These are phyloP conservation scores for Colletotrichum lini DNA, from an alignment of 2,329 filamentous ascomycete species.

Conservation along the genomic window DNA sequence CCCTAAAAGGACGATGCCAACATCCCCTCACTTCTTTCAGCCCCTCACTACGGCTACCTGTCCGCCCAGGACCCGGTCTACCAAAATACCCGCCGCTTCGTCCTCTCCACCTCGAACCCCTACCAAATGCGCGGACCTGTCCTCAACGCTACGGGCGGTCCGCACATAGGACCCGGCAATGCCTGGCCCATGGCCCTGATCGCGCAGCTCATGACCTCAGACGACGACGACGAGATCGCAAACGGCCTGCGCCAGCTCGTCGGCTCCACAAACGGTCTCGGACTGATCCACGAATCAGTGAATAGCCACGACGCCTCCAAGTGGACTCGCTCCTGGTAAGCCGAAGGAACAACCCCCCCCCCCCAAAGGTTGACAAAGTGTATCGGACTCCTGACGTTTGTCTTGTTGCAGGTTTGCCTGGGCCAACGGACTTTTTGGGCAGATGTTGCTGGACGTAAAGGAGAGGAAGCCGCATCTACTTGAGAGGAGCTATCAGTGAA, in stretches of 20 bases:
- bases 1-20: constrained; percentile 70
- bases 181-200: constrained; percentile 93
- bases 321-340: constrained; percentile 63
- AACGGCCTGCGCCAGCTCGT: constrained; percentile 75
- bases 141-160: constrained; percentile 66
- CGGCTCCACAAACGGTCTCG: constrained; percentile 78
- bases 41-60: constrained; percentile 71
- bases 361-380: background rate
- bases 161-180: constrained; percentile 72
- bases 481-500: constrained; percentile 61
- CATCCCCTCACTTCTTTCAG: constrained; percentile 72
- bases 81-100: constrained; percentile 82
- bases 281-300: constrained; percentile 86
- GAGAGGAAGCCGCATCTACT: constrained; percentile 79
- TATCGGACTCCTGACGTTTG: background rate
- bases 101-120: constrained; percentile 79
- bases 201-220: constrained; percentile 82
- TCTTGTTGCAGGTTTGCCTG: constrained; percentile 80
- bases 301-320: constrained; percentile 71
- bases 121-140: constrained; percentile 75
- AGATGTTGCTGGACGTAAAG: constrained; percentile 83
- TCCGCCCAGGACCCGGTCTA: constrained; percentile 75
- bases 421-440: constrained; percentile 90
- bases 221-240: constrained; percentile 82
- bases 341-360: background rate